Evolutionary conservation across 192 early-diverging fungal genomes (phyloP), one percentile per base, ranked within the genome.

Genomic region (Coemansia pectinata): DNA sequence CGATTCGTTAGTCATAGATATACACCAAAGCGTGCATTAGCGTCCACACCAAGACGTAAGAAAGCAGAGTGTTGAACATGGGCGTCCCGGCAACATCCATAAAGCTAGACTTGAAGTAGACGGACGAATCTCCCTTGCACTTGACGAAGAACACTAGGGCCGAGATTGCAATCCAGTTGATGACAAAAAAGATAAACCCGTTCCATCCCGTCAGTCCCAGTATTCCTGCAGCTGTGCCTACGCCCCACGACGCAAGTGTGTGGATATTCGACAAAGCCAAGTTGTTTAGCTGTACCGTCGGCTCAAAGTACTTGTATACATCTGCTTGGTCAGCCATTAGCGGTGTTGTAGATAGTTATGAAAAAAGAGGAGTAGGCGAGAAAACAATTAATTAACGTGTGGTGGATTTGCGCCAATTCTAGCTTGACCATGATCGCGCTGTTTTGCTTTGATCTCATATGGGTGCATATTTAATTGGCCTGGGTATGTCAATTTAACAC

Each of bases 211-310:
- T 92, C 62, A 97, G 85, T 1, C 94, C 94, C 38, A 96, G 87
- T 70, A 95, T 93, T 38, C 95, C 95, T 23, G 94, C 95, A 19
- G 94, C 92, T 15, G 89, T 87, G 47, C 95, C 95, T 15, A 91
- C 86, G 65, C 74, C 77, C 77, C 77, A 82, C 59, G 77, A 79
- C 23, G 74, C 73, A 23, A 86, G 44, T 29, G 85, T 86, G 57
- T 86, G 85, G 9, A 83, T 74, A 53, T 86, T 81, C 14, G 80
- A 78, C 40, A 86, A 67, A 14, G 73, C 74, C 42, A 82, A 65
- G 41, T 72, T 80, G 62, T 86, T 86, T 38, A 59, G 69, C 67
- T 77, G 79, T 45, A 86, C 79, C 15, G 80, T 76, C 12, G 85
- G 80, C 69, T 86, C 80, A 74, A 72, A 86, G 60, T 78, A 81